Conservation (phyloP, 257 asterid genomes). For the Nicotiana otophora region DNA sequence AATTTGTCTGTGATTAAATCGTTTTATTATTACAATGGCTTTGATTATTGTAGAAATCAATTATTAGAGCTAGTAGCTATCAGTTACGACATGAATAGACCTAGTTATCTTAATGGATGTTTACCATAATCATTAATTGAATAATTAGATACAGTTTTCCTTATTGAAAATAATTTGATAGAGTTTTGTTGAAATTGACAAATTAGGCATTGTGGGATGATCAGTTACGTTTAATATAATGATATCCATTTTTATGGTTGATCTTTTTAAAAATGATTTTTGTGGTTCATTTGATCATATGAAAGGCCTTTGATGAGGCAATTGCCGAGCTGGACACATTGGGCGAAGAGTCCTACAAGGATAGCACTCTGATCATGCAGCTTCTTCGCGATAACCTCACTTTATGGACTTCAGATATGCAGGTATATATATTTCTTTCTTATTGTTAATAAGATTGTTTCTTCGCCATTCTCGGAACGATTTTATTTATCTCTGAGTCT, state of each 20-base stretch:
- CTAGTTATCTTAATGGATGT: neutral
- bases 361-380: slow-evolving; percentile 94
- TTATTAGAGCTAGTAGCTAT: neutral
- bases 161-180: neutral
- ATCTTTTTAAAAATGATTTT: neutral
- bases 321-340: slow-evolving; percentile 89
- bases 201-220: neutral
- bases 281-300: neutral
- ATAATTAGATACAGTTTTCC: no score
- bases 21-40: neutral
- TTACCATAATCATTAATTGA: neutral
- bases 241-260: neutral
- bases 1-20: neutral
- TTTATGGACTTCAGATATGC: slow-evolving; percentile 92
- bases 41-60: neutral
- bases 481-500: neutral
- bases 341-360: slow-evolving; percentile 95
- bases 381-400: slow-evolving; percentile 94
- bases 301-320: slow-evolving; percentile 86
- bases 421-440: slow-evolving; percentile 29
- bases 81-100: neutral
- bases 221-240: neutral
- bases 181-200: neutral
- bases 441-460: neutral
- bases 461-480: neutral